Conservation (phyloP, 305 asterid species). For the Solanum hybrid region DNA sequence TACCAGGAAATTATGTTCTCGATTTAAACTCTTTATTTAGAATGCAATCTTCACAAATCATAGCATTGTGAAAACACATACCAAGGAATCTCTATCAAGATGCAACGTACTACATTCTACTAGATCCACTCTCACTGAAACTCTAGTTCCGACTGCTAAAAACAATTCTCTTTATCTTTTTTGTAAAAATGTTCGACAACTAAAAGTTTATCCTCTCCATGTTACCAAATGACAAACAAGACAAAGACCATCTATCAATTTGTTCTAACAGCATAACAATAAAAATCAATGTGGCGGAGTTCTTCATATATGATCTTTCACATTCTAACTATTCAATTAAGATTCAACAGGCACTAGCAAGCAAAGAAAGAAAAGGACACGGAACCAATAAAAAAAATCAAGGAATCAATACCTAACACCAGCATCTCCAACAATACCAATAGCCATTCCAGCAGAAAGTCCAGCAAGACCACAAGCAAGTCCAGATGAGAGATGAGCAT, state of each 20-base stretch:
- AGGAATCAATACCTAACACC: conserved; percentile 52
- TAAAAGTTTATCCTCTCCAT: neutral
- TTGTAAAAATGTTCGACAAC: neutral
- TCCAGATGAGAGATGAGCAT: conserved; percentile 63
- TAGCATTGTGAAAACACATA: neutral
- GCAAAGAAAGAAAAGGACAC: neutral
- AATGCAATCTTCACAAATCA: neutral
- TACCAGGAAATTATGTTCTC: neutral
- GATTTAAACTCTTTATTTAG: neutral
- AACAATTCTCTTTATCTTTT: neutral
- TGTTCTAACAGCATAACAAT: neutral
- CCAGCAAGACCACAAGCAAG: conserved; percentile 63
- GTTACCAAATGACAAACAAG: neutral
- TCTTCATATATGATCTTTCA: neutral
- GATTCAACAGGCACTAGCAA: neutral
- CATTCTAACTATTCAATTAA: neutral
- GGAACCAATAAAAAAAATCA: neutral
- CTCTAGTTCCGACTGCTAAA: neutral
- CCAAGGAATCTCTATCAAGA: neutral
- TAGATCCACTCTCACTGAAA: neutral
- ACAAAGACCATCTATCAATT: neutral
- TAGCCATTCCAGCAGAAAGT: conserved; percentile 80
- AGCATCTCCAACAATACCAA: conserved; percentile 77
- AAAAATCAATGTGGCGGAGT: neutral
- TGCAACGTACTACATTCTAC: neutral